Percentiles rank a stretch among this genome's conserved stretches.
Evolutionary conservation across 163 green algal genomes (phyloP).

Genomic region (Trebouxiophyceae sp.): DNA sequence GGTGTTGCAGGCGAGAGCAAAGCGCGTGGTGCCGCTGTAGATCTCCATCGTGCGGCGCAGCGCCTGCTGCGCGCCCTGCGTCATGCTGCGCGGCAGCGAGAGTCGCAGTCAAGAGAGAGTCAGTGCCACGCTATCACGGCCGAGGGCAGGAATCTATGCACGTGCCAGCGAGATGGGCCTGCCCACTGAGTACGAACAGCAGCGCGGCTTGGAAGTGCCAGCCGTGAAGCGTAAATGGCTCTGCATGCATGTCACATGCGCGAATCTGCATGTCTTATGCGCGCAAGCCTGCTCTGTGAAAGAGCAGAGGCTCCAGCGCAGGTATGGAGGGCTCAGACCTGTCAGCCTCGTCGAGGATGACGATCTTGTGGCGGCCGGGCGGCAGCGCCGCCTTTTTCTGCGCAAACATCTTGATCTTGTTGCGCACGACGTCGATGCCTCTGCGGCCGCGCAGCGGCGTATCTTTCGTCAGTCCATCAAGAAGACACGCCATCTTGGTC

Average conservation of each 20-base stretch:
- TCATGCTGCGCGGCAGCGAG: conserved; percentile 95
- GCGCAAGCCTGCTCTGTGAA: background rate
- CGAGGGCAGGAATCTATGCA: too few species aligned
- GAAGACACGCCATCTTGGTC: too few species aligned
- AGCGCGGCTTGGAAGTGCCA: too few species aligned
- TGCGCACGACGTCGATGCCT: conserved; percentile 97
- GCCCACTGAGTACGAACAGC: too few species aligned
- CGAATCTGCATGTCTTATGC: background rate
- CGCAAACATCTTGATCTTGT: conserved; percentile 99
- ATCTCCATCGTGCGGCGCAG: conserved; percentile 98
- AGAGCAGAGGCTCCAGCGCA: background rate
- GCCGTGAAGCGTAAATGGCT: too few species aligned
- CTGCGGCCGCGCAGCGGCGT: conserved; percentile 50
- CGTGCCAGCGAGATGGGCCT: too few species aligned
- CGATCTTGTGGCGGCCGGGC: conserved; percentile 88
- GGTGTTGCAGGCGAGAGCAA: conserved; percentile 95
- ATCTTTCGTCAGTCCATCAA: background rate
- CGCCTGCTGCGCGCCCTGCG: conserved; percentile 88
- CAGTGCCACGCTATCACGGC: too few species aligned
- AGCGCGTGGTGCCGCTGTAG: conserved; percentile 90
- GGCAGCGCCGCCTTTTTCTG: conserved; percentile 95
- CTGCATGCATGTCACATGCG: background rate
- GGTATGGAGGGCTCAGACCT: conserved; percentile 35
- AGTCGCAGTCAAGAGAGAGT: background rate
- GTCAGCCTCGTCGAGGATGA: conserved; percentile 98